A percentile compares a stretch with the other conserved stretches of the same genome.
Conservation (phyloP, 805 yeast species). For the Yamadazyma nakazawae region DNA sequence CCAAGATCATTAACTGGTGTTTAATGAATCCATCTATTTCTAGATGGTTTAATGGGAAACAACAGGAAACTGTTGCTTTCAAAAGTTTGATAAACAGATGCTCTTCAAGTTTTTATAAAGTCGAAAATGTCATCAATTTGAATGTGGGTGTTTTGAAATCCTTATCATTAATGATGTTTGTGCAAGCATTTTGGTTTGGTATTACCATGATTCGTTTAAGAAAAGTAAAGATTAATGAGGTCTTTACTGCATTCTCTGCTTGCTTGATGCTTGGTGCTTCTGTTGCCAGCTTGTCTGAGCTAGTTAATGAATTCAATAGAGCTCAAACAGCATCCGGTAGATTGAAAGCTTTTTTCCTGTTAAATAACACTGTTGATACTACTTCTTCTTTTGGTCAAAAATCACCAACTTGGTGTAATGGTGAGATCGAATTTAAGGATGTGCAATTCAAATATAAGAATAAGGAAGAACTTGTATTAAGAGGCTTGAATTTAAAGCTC, state of each 20-base stretch:
- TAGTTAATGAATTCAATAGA: conserved; percentile 61
- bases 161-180: conserved; percentile 69
- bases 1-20: conserved; percentile 69
- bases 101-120: conserved; percentile 37
- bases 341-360: conserved; percentile 22
- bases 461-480: conserved; percentile 48
- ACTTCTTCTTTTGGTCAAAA: neutral
- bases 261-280: conserved; percentile 70
- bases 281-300: conserved; percentile 51
- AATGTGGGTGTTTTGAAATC: conserved; percentile 58
- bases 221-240: conserved; percentile 53
- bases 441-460: conserved; percentile 65
- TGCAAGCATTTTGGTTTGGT: conserved; percentile 94
- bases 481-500: conserved; percentile 38
- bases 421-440: conserved; percentile 51
- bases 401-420: conserved; percentile 26
- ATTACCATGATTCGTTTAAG: conserved; percentile 55
- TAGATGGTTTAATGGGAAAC: conserved; percentile 56
- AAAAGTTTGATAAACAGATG: conserved; percentile 31
- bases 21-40: conserved; percentile 58
- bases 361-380: neutral
- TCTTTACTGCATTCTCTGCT: conserved; percentile 79
- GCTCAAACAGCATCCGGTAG: conserved; percentile 66
- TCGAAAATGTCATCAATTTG: conserved; percentile 47
- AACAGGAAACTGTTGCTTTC: conserved; percentile 48